A percentile compares a stretch with the other conserved stretches of the same genome.
Evolutionary conservation across 75 land plant genomes (phyloP).

Genomic region (Picea glauca): DNA sequence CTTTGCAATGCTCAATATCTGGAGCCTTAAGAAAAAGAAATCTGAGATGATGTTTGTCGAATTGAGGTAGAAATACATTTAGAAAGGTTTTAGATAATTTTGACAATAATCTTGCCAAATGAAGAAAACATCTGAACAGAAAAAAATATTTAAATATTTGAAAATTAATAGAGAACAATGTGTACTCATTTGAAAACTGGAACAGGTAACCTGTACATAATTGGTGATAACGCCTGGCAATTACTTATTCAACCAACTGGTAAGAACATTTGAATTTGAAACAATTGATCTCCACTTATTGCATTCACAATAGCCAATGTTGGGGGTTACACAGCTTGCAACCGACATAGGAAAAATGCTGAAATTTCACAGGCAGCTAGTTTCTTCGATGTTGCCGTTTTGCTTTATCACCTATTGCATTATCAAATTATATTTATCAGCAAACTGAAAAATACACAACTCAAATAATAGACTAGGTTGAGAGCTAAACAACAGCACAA

Average conservation of each 20-base stretch:
- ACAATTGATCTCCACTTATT: conserved; percentile 6
- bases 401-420: not conserved
- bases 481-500: not conserved
- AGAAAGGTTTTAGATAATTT: not conserved
- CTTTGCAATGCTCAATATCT: conserved; percentile 1
- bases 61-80: not conserved
- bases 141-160: not conserved
- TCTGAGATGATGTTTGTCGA: not conserved
- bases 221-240: not conserved
- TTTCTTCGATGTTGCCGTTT: not conserved
- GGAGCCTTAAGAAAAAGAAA: not conserved
- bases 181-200: not conserved
- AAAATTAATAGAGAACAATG: not conserved
- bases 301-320: not conserved
- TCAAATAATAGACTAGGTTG: not conserved
- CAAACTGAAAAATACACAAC: not conserved
- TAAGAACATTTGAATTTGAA: not conserved
- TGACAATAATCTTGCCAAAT: not conserved
- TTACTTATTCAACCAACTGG: conserved; percentile 5
- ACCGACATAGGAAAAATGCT: not conserved
- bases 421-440: not conserved
- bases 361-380: not conserved
- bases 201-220: conserved; percentile 7
- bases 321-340: not conserved
- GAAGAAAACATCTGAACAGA: not conserved